Evolutionary conservation across 2,329 filamentous ascomycete genomes (phyloP), one percentile per base, ranked within the genome.

Genomic region (Waltergamsia citrina): DNA sequence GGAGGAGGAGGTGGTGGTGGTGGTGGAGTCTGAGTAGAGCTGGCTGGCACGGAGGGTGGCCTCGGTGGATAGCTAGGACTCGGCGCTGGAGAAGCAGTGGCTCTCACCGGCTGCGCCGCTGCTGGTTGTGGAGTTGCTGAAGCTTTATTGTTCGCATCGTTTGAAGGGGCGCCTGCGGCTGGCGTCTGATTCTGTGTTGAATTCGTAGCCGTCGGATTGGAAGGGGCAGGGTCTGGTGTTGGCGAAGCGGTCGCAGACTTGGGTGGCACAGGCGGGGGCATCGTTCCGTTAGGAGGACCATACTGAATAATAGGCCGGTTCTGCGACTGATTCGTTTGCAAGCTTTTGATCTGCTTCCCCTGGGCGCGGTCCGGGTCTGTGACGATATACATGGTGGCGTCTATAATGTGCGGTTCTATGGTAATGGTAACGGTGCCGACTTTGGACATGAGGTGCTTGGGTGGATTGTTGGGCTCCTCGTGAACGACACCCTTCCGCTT

Each of bases 381-480:
- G 38, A 86, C 76, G 15, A 73, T 71, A 49, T 71, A 87, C 63
- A 87, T 74, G 30, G 73, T 80, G 12, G 82, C 83, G 43, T 87
- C 81, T 45, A 92, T 75, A 28, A 83, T 73, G 50, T 92, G 83
- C 29, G 85, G 85, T 53, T 88, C 85, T 39, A 88, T 76, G 16
- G 76, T 81, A 41, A 93, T 76, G 22, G 78, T 78, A 41, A 84
- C 78, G 44, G 72, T 73, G 44, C 85, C 85, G 16, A 85, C 70
- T 53, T 78, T 83, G 42, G 70, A 65, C 77, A 86, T 85, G 41
- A 70, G 77, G 29, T 85, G 73, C 54, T 82, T 78, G 41, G 78
- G 60, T 3, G 78, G 79, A 46, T 84, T 83, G 44, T 77, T 75
- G 6, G 71, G 64, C 33, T 78, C 73, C 45, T 80, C 78, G 35